phyloP scores from a whole-genome alignment of 129 eudicot species.

The Pulicaria dysenterica region DNA sequence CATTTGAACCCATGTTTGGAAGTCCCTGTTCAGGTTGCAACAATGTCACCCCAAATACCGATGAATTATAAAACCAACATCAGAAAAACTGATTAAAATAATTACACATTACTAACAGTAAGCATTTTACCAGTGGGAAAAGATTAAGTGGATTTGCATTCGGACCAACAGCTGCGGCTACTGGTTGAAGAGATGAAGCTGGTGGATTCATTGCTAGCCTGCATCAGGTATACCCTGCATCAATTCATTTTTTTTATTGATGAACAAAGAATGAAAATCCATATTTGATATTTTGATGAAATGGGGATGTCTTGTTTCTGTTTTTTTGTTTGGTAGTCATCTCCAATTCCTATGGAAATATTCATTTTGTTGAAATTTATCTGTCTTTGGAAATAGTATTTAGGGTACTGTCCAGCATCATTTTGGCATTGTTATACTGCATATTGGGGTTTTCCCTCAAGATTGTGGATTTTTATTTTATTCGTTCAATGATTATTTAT shows the following conservation, averaged over 20 bases:
- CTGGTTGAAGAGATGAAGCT: slow-evolving; percentile 39
- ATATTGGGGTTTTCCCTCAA: no score
- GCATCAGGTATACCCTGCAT: slow-evolving; percentile 71
- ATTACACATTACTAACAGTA: slow-evolving; percentile 26
- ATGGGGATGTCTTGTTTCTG: no score
- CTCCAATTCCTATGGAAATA: background rate
- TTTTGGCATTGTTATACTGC: no score
- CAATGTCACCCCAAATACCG: background rate
- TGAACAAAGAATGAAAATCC: background rate
- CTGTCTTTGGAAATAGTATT: no score
- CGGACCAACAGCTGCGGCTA: slow-evolving; percentile 52
- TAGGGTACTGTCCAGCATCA: no score
- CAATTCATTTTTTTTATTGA: background rate
- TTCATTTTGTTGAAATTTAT: no score
- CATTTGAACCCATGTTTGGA: slow-evolving; percentile 59
- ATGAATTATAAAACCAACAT: background rate
- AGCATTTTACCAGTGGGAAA: slow-evolving; percentile 61
- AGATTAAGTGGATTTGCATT: slow-evolving; percentile 69
- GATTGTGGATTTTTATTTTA: no score
- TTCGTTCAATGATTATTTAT: no score
- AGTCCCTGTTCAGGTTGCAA: slow-evolving; percentile 48
- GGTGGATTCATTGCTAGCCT: slow-evolving; percentile 21
- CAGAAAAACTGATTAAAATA: background rate
- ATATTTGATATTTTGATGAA: background rate
- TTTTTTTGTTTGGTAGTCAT: no score